A percentile compares a stretch with the other conserved stretches of the same genome.
Conservation (phyloP, 768 basidiomycete species). For the Amylocystis lapponica region DNA sequence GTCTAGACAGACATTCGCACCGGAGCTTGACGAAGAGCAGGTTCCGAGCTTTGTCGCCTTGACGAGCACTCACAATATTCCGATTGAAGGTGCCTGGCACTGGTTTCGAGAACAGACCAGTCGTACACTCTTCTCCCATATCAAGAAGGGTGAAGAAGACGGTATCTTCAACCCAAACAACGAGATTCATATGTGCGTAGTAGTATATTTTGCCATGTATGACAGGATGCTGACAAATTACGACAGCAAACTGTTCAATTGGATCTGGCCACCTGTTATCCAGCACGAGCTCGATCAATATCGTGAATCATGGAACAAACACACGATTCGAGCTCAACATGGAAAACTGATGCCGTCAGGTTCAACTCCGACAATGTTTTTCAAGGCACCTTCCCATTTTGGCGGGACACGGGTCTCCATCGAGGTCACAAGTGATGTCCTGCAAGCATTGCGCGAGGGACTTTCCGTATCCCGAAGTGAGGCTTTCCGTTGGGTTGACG, state of each 20-base stretch:
- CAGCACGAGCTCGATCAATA: slow-evolving; percentile 26
- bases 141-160: slow-evolving; percentile 10
- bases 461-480: slow-evolving; percentile 5
- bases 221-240: slow-evolving; percentile 7
- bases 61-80: slow-evolving; percentile 13
- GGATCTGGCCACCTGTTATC: slow-evolving; percentile 27
- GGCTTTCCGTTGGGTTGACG: slow-evolving; percentile 10
- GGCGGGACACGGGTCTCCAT: neutral
- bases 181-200: neutral
- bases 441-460: neutral
- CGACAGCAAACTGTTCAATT: slow-evolving; percentile 23
- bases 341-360: slow-evolving; percentile 26
- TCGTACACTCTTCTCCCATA: slow-evolving; percentile 10
- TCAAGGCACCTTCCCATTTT: neutral
- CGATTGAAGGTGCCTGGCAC: slow-evolving; percentile 14
- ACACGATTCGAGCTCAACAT: slow-evolving; percentile 18
- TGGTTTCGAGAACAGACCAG: slow-evolving; percentile 15
- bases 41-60: neutral
- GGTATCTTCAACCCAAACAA: slow-evolving; percentile 9
- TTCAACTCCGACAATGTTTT: slow-evolving; percentile 2
- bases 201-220: neutral
- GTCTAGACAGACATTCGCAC: neutral
- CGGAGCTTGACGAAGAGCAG: neutral
- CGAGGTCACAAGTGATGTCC: neutral
- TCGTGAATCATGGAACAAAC: slow-evolving; percentile 26